Evolutionary conservation across 805 yeast genomes (phyloP).

Genomic region (Wickerhamomyces strasburgensis): DNA sequence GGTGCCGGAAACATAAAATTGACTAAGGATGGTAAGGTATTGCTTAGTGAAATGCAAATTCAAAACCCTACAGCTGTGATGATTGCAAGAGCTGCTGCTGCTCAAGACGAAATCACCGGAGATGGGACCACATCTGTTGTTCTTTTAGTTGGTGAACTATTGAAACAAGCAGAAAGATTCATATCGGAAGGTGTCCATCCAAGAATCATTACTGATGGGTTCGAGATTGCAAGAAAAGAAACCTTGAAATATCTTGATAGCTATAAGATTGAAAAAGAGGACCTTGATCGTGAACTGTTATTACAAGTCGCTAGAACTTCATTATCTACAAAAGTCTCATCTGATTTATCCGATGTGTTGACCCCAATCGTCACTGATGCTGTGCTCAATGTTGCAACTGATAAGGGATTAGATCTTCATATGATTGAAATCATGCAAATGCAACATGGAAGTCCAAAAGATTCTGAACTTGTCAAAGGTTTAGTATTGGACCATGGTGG

Average conservation of each 20-base stretch:
- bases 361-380: constrained; percentile 97
- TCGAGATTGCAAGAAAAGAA: constrained; percentile 81
- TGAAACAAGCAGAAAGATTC: constrained; percentile 91
- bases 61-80: constrained; percentile 85
- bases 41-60: constrained; percentile 94
- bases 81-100: constrained; percentile 96
- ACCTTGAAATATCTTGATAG: constrained; percentile 63
- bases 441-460: constrained; percentile 87
- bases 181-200: constrained; percentile 95
- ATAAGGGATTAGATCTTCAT: constrained; percentile 72
- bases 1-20: constrained; percentile 94
- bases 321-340: constrained; percentile 77
- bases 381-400: constrained; percentile 68
- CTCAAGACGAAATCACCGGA: constrained; percentile 99
- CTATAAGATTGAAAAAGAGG: constrained; percentile 47
- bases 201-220: constrained; percentile 89
- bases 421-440: constrained; percentile 98
- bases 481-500: constrained; percentile 97
- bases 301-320: constrained; percentile 91
- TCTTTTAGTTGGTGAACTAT: constrained; percentile 86
- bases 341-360: constrained; percentile 71
- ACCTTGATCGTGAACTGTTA: constrained; percentile 79
- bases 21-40: constrained; percentile 95
- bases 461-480: constrained; percentile 80
- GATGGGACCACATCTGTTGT: constrained; percentile 98